phyloP scores from a whole-genome alignment of 169 alveolate genomes.

The Plasmodium vivax region DNA sequence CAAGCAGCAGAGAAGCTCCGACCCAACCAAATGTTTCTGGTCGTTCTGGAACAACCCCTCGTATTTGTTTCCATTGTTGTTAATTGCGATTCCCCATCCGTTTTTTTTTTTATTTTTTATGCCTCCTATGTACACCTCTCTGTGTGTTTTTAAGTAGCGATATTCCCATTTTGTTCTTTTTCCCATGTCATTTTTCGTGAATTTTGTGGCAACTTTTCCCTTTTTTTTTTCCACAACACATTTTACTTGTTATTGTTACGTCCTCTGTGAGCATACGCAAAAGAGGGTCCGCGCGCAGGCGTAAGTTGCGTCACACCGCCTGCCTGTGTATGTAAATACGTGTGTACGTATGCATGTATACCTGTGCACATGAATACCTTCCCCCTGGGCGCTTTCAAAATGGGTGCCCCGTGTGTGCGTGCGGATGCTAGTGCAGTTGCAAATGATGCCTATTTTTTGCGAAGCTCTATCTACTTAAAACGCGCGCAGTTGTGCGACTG shows the following conservation, averaged over 20 bases:
- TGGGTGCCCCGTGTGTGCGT: not conserved
- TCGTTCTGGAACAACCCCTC: constrained; percentile 80
- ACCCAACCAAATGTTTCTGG: constrained; percentile 77
- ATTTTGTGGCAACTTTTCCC: not conserved
- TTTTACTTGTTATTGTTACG: constrained; percentile 11
- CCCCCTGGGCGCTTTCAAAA: not conserved
- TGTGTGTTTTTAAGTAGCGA: constrained; percentile 30
- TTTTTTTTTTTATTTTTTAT: constrained; percentile 68
- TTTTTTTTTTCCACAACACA: constrained; percentile 9
- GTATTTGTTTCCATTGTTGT: constrained; percentile 80
- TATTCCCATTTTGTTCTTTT: constrained; percentile 57
- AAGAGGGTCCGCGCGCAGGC: not conserved
- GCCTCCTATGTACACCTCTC: constrained; percentile 51
- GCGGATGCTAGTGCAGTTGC: not conserved
- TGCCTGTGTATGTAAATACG: not conserved
- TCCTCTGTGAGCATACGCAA: not conserved
- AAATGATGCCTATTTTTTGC: not conserved
- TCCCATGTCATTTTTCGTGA: constrained; percentile 71
- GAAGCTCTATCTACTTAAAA: not conserved
- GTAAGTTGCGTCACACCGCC: not conserved
- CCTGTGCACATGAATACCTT: not conserved
- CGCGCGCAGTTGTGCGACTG: not conserved
- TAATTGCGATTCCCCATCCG: constrained; percentile 81
- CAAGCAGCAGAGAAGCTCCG: constrained; percentile 72
- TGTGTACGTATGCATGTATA: not conserved